Evolutionary conservation across 2,329 filamentous ascomycete species (phyloP), one percentile per base, ranked within the genome.

Genomic region (Conoideocrella luteorostrata): DNA sequence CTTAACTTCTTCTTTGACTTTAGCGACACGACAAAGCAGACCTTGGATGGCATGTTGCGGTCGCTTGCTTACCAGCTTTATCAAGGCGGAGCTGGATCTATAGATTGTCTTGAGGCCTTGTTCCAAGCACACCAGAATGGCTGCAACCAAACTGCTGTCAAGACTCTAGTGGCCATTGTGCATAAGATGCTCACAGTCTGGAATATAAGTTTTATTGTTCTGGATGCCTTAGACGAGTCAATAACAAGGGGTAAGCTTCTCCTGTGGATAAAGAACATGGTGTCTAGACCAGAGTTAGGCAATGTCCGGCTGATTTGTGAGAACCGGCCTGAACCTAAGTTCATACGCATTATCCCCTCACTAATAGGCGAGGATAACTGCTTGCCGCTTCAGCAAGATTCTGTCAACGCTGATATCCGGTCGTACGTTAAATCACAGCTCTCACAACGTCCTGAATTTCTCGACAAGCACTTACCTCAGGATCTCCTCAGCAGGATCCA

Each of bases 161-260:
- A 17, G 7, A 12, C 30, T 2, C 38, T 51, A 5, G 40, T 29
- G 32, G 33, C 15, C 6, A 17, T 26, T 33, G 11, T 51, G 18
- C 15, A n/a, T 15, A 46, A 20, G 7, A 58, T 62, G 45, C 46
- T 65, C 2, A 20, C 22, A 44, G 18, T 10, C 7, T 7, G 21
- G 10, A 39, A 28, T 29, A 48, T 30, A 11, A 36, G 41, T 11
- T 29, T 6, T 13, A 39, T 56, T n/a, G 24, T 55, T 5, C 30
- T 58, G 0, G 52, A 59, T 17, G 56, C 54, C 6, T 33, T 59
- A 11, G 53, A 56, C 24, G 53, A 58, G 36, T 57, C 36, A 5
- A 47, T 24, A 4, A 50, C 39, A 24, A 55, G 48, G 36, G 3
- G 24, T 7, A 43, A 51, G 5, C 45, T 58, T 26, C 22, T 58